Evolutionary conservation across 2,329 filamentous ascomycete genomes (phyloP).

Genomic region (Aureobasidium sp.): DNA sequence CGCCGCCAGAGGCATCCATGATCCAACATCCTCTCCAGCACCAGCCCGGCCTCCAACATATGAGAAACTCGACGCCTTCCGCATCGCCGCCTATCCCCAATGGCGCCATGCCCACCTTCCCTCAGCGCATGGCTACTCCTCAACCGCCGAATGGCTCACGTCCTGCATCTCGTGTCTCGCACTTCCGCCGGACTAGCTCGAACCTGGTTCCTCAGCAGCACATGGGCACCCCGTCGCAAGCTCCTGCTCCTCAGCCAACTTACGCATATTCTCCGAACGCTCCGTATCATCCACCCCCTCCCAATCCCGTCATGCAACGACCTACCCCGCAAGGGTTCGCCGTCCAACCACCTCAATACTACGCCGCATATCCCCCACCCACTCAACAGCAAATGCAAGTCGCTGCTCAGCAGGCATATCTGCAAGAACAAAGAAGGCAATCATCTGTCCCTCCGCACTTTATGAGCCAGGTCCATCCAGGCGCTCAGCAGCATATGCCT

Average conservation of each 20-base stretch:
- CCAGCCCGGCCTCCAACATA: conserved; percentile 63
- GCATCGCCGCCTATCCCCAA: conserved; percentile 83
- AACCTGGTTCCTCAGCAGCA: conserved; percentile 54
- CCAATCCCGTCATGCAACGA: conserved; percentile 37
- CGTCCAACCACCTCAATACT: conserved; percentile 14
- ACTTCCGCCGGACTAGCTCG: conserved; percentile 62
- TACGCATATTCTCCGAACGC: conserved; percentile 82
- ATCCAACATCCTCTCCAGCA: conserved; percentile 38
- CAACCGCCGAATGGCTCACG: conserved; percentile 68
- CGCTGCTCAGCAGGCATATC: conserved; percentile 47
- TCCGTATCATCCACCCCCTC: conserved; percentile 55
- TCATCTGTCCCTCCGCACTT: conserved; percentile 62
- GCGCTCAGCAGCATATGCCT: conserved; percentile 49
- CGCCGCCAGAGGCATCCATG: conserved; percentile 53
- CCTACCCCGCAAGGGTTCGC: conserved; percentile 20
- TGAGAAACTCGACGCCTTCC: conserved; percentile 73
- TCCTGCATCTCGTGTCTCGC: conserved; percentile 69
- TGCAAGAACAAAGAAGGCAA: conserved; percentile 66
- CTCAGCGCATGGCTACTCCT: conserved; percentile 66
- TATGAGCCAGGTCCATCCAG: conserved; percentile 18
- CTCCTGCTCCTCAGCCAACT: conserved; percentile 49
- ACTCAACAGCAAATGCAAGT: conserved; percentile 45
- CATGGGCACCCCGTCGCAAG: conserved; percentile 39
- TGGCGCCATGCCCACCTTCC: conserved; percentile 41
- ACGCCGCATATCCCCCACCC: conserved; percentile 20